Base-by-base conservation (phyloP, 495 filamentous ascomycete species). In the Usnea hakonensis region DNA sequence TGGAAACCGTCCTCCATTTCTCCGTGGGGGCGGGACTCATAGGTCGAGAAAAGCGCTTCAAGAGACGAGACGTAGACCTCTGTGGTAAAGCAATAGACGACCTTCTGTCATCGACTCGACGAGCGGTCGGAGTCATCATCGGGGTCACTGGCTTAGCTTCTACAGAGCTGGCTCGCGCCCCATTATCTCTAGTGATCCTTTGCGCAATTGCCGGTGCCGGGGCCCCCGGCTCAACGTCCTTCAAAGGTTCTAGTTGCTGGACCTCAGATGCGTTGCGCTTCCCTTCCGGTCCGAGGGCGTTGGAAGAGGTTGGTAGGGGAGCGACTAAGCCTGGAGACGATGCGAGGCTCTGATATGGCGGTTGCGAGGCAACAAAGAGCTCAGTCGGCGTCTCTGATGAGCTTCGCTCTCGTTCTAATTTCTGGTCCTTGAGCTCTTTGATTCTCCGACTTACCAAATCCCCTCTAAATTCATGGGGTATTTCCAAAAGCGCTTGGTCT, bases 131-230 rank as follows among this genome's bases (percentile, higher is more conserved):
- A 74, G 78, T 64, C 75, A 79, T 63, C 71, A 78, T 69, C 76
- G 74, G 62, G 74, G 16, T 66, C 64, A 52, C 71, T 74, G 19
- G 74, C 75, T 16, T 78, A 75, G 21, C 69, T 71, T 53, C 75
- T 74, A 46, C 74, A 71, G 52, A 72, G 64, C 35, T 70, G 66
- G 26, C 66, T 53, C 67, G 68, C 43, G 67, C 70, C 10, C 63
- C 75, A 63, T 71, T 80, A 71, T 69, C 71, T 53, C 80, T 75
- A n/a, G 78, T 71, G 59, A 78, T 71, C 61, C 78, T 73, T 75
- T 86, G 78, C 55, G 83, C 80, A 26, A 90, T 78, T 1, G 83
- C 81, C 5, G 88, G 88, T 5, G 85, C 85, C 11, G 87, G 87
- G 1, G 88, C 87, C 59, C 84, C 87, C 48, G 87, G 85, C 32